Evolutionary conservation across 2,329 filamentous ascomycete species (phyloP), one percentile per base, ranked within the genome.

Genomic region (Didymella arachidicola): DNA sequence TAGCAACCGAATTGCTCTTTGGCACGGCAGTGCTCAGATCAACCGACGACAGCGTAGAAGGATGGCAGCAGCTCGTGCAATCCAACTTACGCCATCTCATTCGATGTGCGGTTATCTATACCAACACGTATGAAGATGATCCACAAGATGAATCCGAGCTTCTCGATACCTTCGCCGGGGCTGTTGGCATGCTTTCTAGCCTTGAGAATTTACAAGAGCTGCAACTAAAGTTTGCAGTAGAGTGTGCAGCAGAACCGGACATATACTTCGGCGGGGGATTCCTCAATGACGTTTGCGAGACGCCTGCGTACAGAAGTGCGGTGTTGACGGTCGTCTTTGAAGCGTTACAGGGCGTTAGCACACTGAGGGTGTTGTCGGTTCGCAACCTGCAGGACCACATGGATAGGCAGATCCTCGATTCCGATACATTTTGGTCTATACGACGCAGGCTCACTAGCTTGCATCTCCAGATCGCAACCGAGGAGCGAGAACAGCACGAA

Each of bases 401-500:
- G 45, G 45, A 48, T 12, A 25, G 32, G 14, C 12, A 18, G 25
- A 38, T 38, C 5, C 16, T 48, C 14, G 22, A 48, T 6, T 38
- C 45, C 4, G 22, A 48, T 2, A 8, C 22, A 27, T 38, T 38
- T 22, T 12, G 8, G 16, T 18, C 22, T 27, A 12, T 48, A n/a
- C 25, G 45, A 36, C 18, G 32, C 45, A 48, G 45, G 4, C 45
- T 48, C 45, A 48, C 30, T 14, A 32, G 32, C 11, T 16, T 48
- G 32, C 32, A 48, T 39, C 30, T 48, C 7, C 45, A 48, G 8
- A 48, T 48, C n/a, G 32, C 45, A 38, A 48, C 32, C 3, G 45
- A 38, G 7, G 26, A 38, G 2, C 60, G 60, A 2, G 63, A 36
- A 25, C 32, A 67, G 42, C 14, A 54, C n/a, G 60, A 49, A 38